Percentiles rank a stretch among this genome's conserved stretches.
Evolutionary conservation across 2,329 filamentous ascomycete genomes (phyloP).

Genomic region (Fusarium dimerum): DNA sequence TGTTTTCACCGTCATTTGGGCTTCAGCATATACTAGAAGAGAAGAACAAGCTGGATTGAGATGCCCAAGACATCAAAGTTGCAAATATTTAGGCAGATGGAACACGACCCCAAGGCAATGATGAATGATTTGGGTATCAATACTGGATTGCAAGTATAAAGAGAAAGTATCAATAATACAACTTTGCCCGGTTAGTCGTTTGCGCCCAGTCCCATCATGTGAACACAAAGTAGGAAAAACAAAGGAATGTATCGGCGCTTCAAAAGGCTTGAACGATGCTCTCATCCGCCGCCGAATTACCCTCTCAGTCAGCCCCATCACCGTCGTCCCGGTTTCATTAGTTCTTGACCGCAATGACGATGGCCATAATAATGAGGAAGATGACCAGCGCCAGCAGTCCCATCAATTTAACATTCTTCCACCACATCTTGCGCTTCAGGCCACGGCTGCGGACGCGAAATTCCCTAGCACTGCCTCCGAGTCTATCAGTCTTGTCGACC

Average conservation of each 20-base stretch:
- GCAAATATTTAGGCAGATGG: neutral
- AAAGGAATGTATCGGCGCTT: conserved; percentile 18
- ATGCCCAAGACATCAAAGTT: neutral
- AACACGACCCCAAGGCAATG: neutral
- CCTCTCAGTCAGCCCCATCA: neutral
- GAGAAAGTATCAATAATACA: neutral
- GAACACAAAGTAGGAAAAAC: conserved; percentile 19
- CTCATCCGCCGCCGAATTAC: neutral
- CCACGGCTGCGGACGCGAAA: conserved; percentile 87
- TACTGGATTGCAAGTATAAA: neutral
- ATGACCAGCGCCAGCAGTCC: conserved; percentile 72
- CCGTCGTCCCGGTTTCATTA: conserved; percentile 10
- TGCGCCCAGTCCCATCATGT: conserved; percentile 9
- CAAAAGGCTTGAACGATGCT: conserved; percentile 1
- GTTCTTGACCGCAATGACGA: conserved; percentile 56
- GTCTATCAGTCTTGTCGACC: conserved; percentile 92
- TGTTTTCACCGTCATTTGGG: neutral
- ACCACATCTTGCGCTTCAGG: conserved; percentile 95
- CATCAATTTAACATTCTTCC: conserved; percentile 99
- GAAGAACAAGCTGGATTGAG: neutral
- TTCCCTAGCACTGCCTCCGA: conserved; percentile 86
- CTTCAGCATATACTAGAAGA: neutral
- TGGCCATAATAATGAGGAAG: conserved; percentile 55
- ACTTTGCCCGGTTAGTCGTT: neutral
- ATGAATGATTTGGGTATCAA: neutral